These are phyloP conservation scores for Fomitiporia mediterranea DNA, from an alignment of 1,284 basidiomycete genomes.

Conservation along the genomic window DNA sequence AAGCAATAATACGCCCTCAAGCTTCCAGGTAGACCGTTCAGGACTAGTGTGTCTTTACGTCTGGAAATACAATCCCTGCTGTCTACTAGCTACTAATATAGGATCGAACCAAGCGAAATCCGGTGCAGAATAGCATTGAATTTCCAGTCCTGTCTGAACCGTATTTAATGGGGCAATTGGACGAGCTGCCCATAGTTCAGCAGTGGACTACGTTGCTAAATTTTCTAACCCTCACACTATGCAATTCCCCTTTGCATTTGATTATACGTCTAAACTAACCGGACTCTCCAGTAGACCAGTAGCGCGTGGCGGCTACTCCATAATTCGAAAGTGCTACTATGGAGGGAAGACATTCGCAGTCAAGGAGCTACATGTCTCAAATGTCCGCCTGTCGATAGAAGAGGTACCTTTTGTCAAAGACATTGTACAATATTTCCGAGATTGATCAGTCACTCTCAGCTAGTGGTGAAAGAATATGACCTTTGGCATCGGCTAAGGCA, in stretches of 20 bases:
- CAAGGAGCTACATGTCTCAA: neutral
- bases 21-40: no score
- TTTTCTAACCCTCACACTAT: neutral
- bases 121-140: no score
- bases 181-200: no score
- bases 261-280: neutral
- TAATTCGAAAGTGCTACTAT: neutral
- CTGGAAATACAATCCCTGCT: no score
- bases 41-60: no score
- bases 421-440: neutral
- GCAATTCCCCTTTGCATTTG: neutral
- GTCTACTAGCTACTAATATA: no score
- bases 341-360: neutral
- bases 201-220: neutral
- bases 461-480: slow-evolving; percentile 1
- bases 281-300: neutral
- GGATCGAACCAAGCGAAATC: no score
- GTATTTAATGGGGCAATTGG: no score
- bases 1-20: no score
- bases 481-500: slow-evolving; percentile 8
- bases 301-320: neutral
- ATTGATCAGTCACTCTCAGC: neutral
- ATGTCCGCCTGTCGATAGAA: neutral
- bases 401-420: neutral
- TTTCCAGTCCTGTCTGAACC: no score